Percentiles rank a stretch among this genome's conserved stretches.
phyloP scores from a whole-genome alignment of 2,329 filamentous ascomycete genomes.

The Cladophialophora carrionii region DNA sequence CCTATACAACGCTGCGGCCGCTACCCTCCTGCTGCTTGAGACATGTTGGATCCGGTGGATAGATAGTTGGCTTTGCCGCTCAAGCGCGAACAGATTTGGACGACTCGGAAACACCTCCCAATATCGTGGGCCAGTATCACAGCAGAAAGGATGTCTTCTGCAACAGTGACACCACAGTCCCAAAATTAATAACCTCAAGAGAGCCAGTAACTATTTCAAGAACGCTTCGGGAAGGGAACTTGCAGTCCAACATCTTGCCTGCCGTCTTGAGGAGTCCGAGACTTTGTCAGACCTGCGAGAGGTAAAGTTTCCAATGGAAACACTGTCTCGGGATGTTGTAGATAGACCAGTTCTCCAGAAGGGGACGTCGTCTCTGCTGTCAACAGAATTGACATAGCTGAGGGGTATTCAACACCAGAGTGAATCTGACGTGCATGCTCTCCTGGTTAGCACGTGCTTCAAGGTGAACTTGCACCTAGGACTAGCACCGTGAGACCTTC shows the following conservation, averaged over 20 bases:
- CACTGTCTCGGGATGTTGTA: conserved; percentile 10
- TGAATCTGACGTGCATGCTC: not conserved
- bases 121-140: conserved; percentile 28
- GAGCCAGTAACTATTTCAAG: conserved; percentile 23
- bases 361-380: not conserved
- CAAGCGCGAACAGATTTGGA: conserved; percentile 1
- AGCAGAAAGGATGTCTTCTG: conserved; percentile 11
- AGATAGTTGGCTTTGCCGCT: conserved; percentile 2
- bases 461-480: not conserved
- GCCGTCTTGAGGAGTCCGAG: conserved; percentile 8
- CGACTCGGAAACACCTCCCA: conserved; percentile 21
- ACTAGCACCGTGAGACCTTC: not conserved
- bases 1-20: conserved; percentile 22
- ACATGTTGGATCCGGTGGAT: conserved; percentile 17
- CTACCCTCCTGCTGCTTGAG: conserved; percentile 25
- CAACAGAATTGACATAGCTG: not conserved
- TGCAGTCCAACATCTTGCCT: conserved; percentile 18
- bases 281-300: conserved; percentile 12
- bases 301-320: not conserved
- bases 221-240: conserved; percentile 20
- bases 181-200: conserved; percentile 3
- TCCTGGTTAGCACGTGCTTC: not conserved
- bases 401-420: not conserved
- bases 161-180: conserved; percentile 10
- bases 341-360: not conserved